Evolutionary conservation across 106 monocot species (phyloP), one percentile per base, ranked within the genome.

Genomic region (Amphibolis antarctica): DNA sequence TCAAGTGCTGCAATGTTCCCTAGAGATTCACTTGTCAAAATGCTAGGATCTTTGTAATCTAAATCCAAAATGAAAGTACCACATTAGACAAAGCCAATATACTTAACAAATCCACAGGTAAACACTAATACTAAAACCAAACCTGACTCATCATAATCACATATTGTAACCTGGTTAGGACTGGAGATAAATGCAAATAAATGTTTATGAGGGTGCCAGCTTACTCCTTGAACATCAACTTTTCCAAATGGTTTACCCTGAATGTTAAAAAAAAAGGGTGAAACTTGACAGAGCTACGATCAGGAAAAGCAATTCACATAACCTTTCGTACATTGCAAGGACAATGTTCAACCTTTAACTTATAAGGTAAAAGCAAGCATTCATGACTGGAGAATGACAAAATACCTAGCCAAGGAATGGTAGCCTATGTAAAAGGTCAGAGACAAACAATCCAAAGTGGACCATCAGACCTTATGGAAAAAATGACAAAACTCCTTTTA

Each of bases 181-280:
- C 80, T 87, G 63, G 91, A 99, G 43, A 91, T 83, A 75, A 91
- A 91, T 69, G 98, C 98, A 62, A 99, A 67, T 65, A 82, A 79
- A 57, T 87, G 82, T 55, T 83, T 91, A 53, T 88, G 82, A 53
- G 64, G 85, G 56, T 91, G 78, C 98, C 98, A 99, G 64, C 79
- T 79, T 12, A 87, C 66, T 73, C 73, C 79, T 77, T 85, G 81
- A 20, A 65, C 65, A 77, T 77, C 80, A 66, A 80, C 58, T 75
- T 82, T 66, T 65, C 70, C 20, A 53, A 65, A 42, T 42, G 63
- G 25, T 64, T 76, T 82, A 63, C 75, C 66, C 96, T 98, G 51
- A 53, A 21, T 42, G 2, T 42, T 14, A 5, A 57, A 25, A 57
- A n/a, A 13, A 4, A 9, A 46, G 14, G 14, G 14, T 49, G 2